Evolutionary conservation across 2,329 filamentous ascomycete genomes (phyloP), one percentile per base, ranked within the genome.

Genomic region (Neodidymelliopsis sp.): DNA sequence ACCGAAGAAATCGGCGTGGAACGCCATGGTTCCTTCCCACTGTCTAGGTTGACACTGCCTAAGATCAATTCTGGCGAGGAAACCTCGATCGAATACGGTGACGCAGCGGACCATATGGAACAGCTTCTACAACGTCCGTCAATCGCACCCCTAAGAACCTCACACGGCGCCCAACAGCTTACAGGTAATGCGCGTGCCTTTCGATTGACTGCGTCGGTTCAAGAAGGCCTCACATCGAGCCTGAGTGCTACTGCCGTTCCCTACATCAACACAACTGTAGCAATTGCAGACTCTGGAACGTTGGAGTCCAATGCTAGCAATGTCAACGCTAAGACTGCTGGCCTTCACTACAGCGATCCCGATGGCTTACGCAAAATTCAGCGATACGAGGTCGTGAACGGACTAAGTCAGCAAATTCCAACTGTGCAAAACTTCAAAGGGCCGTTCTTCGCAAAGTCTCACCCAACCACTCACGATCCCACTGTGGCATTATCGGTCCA

Each of bases 371-470:
- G 53, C 7, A 49, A 53, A 23, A 28, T 25, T 4, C 58, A 54
- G 22, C 35, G 47, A 4, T 53, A 58, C 11, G 60, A 63, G 22
- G 59, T 66, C 19, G 60, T 55, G n/a, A 65, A 63, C 15, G 64
- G 65, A 6, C 40, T 65, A 6, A 40, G 52, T 7, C 57, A 65
- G 18, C 60, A 63, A 34, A 29, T 44, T 16, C 67, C 69, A 1
- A 74, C 63, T n/a, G 49, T 49, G 8, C 72, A 74, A 42, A 67
- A 61, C 42, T 69, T 71, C 48, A 61, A 64, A 5, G 72, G 71
- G 0, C 70, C 73, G 0, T 74, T 73, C 59, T 75, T 74, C 49
- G 57, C 61, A 3, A 65, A 65, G 18, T 58, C 58, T 2, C 63
- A 60, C 34, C 68, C 70, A 6, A 70, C 64, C 6, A 49, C 61